Evolutionary conservation across 352 stramenopile genomes (phyloP).

Genomic region (Phytophthora sojae): DNA sequence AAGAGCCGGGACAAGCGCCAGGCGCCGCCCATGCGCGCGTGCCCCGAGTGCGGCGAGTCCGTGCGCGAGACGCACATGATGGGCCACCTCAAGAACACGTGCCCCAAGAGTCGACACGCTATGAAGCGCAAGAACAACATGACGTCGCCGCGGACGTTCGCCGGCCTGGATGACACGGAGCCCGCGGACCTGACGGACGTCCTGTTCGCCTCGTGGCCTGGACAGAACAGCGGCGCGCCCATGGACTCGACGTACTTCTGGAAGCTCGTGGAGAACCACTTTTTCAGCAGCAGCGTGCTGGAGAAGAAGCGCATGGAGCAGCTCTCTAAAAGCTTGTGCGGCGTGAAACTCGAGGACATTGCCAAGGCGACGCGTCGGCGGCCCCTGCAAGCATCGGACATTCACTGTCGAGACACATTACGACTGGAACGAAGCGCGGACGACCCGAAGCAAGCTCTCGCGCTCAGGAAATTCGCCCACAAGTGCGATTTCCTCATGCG

Average conservation of each 20-base stretch:
- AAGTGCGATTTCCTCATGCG: slow-evolving; percentile 87
- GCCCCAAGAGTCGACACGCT: slow-evolving; percentile 41
- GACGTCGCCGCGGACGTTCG: slow-evolving; percentile 25
- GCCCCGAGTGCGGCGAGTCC: slow-evolving; percentile 70
- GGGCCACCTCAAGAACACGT: slow-evolving; percentile 71
- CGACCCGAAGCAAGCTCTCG: slow-evolving; percentile 37
- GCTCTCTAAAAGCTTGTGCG: slow-evolving; percentile 71
- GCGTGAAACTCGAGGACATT: slow-evolving; percentile 74
- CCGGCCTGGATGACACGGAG: slow-evolving; percentile 41
- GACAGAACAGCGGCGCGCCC: slow-evolving; percentile 66
- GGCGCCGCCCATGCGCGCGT: slow-evolving; percentile 46
- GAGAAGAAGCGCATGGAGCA: slow-evolving; percentile 80
- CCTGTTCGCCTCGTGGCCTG: slow-evolving; percentile 85
- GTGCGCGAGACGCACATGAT: slow-evolving; percentile 75
- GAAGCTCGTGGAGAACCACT: slow-evolving; percentile 73
- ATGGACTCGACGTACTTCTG: slow-evolving; percentile 87
- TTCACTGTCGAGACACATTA: slow-evolving; percentile 73
- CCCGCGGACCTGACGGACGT: slow-evolving; percentile 66
- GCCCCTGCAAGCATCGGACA: slow-evolving; percentile 43
- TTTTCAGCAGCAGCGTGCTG: slow-evolving; percentile 69
- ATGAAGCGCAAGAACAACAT: slow-evolving; percentile 52
- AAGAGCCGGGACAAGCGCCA: slow-evolving; percentile 48
- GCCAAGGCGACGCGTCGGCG: slow-evolving; percentile 44
- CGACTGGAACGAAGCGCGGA: slow-evolving; percentile 58
- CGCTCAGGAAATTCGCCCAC: slow-evolving; percentile 63